Base-by-base conservation (phyloP, 2,329 filamentous ascomycete genomes). In the Balansia obtecta region DNA sequence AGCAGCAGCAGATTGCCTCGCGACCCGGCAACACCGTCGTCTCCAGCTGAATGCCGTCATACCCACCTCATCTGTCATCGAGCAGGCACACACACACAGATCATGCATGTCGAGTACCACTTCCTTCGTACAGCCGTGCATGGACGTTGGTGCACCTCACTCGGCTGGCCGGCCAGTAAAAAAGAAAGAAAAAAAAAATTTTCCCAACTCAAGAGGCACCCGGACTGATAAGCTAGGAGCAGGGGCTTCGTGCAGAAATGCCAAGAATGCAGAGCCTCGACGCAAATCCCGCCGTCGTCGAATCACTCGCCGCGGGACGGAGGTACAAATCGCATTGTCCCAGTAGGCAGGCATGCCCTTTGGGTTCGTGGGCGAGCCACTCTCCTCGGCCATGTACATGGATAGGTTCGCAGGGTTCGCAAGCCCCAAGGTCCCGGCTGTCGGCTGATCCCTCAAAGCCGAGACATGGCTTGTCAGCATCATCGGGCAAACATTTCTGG, bases 21-120 rank as follows among this genome's bases (percentile, higher is more conserved):
- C 27, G 27, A 27, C 27, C 27, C 27, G 27, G 27, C 27, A 27
- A 27, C 27, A 27, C 27, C 27, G 20, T 8, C 8, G 27, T 27
- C 27, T 8, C 27, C 34, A 37, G 15, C 11, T 15, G 34, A 37
- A 37, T 37, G 11, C 34, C 34, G 34, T 12, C 11, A 37, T 37
- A 37, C 34, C 34, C 15, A 50, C 34, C 13, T 49, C 40, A 41
- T 39, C 49, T 51, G 41, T 45, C 45, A 18, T 45, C 39, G 34
- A 41, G 41, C 46, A 52, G 49, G 46, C 46, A 49, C 43, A 37
- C 34, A n/a, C n/a, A n/a, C n/a, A n/a, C 27, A 27, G 27, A 27
- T 27, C 27, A 27, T 27, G 7, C 8, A 4, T 2, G 8, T 4
- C 27, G 4, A 27, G 27, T 27, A 27, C 27, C 27, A 27, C 27